Base-by-base conservation (phyloP, 2,329 filamentous ascomycete genomes). In the Colletotrichum ledebouriae region DNA sequence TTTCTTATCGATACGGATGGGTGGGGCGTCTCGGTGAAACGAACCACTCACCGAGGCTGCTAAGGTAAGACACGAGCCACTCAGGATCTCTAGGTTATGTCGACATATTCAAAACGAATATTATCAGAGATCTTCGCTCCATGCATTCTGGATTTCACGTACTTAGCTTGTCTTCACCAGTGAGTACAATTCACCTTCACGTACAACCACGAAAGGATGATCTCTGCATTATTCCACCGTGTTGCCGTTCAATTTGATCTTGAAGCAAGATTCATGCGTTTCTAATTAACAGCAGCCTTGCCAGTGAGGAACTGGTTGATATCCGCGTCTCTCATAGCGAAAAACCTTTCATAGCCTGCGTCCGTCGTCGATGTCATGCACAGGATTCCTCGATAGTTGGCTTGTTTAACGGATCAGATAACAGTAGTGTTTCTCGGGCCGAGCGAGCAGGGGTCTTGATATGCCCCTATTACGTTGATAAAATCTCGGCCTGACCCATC, bases 391-490 rank as follows among this genome's bases (percentile, higher is more conserved):
- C 34, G 29, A 13, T 12, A 7, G 49, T 9, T 12, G 10, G 11
- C 25, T 33, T 33, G 25, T n/a, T 37, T 34, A 55, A 29, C 12
- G 33, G 55, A 61, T 61, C 59, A 61, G 59, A 61, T 61, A 61
- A 53, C 57, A 37, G 39, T 20, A 34, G 20, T 37, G 29, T 29
- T 17, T 15, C 29, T 59, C 2, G 15, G 6, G 41, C 13, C 29
- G 6, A 58, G 47, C 22, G 5, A 37, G 20, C 37, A 53, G 37
- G 59, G 59, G 49, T 39, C 9, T 44, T 46, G 39, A 53, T 61
- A 61, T 41, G 33, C 47, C 57, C 46, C 59, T 61, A 61, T 61
- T 61, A 61, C 47, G 59, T 61, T 61, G 59, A 22, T 20, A 42
- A 53, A 61, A 52, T 29, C 53, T 17, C 37, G 25, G n/a, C 22